These are phyloP conservation scores for Pezicula carpinea DNA, from an alignment of 2,329 filamentous ascomycete genomes.

Conservation along the genomic window DNA sequence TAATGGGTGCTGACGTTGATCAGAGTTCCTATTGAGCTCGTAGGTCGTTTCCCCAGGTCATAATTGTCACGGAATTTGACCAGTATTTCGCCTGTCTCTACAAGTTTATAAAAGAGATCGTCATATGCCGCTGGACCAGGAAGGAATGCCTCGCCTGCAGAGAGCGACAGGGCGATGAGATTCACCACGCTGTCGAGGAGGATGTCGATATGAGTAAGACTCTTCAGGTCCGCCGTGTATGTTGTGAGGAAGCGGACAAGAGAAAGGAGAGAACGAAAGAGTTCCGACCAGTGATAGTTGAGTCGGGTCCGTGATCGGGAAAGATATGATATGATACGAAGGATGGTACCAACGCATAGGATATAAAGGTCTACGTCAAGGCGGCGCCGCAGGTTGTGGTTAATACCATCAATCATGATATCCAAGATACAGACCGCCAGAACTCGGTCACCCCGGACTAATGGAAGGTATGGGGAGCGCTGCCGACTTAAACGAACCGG, in stretches of 20 bases:
- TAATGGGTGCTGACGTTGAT: conserved; percentile 84
- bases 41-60: conserved; percentile 48
- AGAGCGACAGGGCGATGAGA: conserved; percentile 77
- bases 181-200: conserved; percentile 77
- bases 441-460: conserved; percentile 67
- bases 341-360: conserved; percentile 73
- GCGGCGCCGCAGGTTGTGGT: conserved; percentile 83
- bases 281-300: conserved; percentile 88
- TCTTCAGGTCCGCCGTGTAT: conserved; percentile 74
- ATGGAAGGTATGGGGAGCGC: conserved; percentile 76
- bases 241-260: conserved; percentile 87
- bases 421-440: conserved; percentile 77
- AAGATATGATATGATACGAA: conserved; percentile 79
- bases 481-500: conserved; percentile 83
- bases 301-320: conserved; percentile 78
- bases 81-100: conserved; percentile 82
- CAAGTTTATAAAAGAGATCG: conserved; percentile 96
- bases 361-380: conserved; percentile 84
- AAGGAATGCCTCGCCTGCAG: conserved; percentile 83
- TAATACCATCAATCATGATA: conserved; percentile 83
- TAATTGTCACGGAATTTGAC: conserved; percentile 79
- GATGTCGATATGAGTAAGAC: conserved; percentile 62
- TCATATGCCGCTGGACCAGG: conserved; percentile 86
- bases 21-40: conserved; percentile 76
- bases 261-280: conserved; percentile 84